These are phyloP conservation scores for Septoria linicola DNA, from an alignment of 2,329 filamentous ascomycete species.

Conservation along the genomic window DNA sequence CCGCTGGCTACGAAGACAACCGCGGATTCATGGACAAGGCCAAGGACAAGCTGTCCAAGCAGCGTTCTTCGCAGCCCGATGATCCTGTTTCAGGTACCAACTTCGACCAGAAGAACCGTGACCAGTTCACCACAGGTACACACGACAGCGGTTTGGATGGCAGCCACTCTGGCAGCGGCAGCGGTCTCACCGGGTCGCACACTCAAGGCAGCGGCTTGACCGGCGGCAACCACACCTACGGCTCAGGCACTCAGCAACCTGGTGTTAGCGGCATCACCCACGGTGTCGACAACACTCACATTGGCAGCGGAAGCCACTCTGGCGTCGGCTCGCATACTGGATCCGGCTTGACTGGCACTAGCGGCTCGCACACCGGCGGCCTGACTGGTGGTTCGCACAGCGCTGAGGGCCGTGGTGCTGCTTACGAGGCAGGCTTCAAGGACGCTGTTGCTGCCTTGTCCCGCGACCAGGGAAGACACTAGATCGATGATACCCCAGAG, in stretches of 20 bases:
- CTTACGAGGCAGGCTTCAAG: conserved; percentile 15
- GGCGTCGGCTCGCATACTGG: conserved; percentile 2
- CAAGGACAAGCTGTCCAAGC: conserved; percentile 17
- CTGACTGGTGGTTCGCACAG: neutral
- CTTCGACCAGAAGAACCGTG: conserved; percentile 12
- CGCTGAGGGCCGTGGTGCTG: conserved; percentile 8
- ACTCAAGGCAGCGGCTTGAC: conserved; percentile 2
- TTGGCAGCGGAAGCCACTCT: conserved; percentile 7
- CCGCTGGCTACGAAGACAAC: conserved; percentile 16
- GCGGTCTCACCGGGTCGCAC: conserved; percentile 1
- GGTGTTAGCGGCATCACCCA: conserved; percentile 9
- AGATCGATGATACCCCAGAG: no score
- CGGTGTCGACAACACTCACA: conserved; percentile 11
- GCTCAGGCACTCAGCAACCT: conserved; percentile 1
- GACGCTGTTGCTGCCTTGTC: conserved; percentile 13
- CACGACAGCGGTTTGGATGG: neutral
- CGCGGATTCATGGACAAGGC: conserved; percentile 19
- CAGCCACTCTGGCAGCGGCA: conserved; percentile 1
- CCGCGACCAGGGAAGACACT: no score
- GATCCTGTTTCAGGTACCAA: conserved; percentile 19
- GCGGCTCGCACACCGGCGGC: neutral
- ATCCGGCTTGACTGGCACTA: neutral
- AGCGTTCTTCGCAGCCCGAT: conserved; percentile 18
- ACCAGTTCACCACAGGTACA: conserved; percentile 1
- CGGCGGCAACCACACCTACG: conserved; percentile 7